Percentiles rank a stretch among this genome's conserved stretches.
phyloP scores from a whole-genome alignment of 2,329 filamentous ascomycete genomes.

The Penicillium sp. region DNA sequence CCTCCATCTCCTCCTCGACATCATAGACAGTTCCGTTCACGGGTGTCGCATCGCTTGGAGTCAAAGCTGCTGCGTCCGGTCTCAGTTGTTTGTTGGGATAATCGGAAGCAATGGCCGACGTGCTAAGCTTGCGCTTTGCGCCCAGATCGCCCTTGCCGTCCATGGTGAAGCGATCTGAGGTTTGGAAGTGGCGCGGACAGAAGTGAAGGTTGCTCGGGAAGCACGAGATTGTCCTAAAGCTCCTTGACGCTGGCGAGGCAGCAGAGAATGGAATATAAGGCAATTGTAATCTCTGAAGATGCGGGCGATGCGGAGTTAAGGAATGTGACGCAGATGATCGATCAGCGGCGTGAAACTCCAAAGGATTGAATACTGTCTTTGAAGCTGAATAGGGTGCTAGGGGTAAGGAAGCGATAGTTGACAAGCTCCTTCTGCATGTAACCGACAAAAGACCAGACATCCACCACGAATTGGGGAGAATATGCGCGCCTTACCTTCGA shows the following conservation, averaged over 20 bases:
- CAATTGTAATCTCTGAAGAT: slow-evolving; percentile 1
- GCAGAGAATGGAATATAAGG: slow-evolving; percentile 3
- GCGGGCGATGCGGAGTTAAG: slow-evolving; percentile 11
- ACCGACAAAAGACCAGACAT: slow-evolving; percentile 35
- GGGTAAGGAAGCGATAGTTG: slow-evolving; percentile 16
- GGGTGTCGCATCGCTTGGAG: slow-evolving; percentile 41
- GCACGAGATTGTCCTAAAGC: slow-evolving; percentile 14
- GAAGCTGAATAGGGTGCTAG: background rate
- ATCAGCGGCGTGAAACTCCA: slow-evolving; percentile 2
- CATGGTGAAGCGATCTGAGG: slow-evolving; percentile 36
- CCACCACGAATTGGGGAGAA: slow-evolving; percentile 21
- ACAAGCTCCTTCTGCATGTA: slow-evolving; percentile 31
- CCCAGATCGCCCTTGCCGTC: slow-evolving; percentile 49
- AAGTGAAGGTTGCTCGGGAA: slow-evolving; percentile 7
- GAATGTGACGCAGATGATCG: slow-evolving; percentile 14
- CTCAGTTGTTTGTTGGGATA: slow-evolving; percentile 56
- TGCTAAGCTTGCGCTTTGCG: slow-evolving; percentile 55
- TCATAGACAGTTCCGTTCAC: slow-evolving; percentile 45
- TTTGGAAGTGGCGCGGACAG: slow-evolving; percentile 6
- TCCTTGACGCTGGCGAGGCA: slow-evolving; percentile 13
- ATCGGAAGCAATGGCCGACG: slow-evolving; percentile 48
- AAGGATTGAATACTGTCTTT: slow-evolving; percentile 2
- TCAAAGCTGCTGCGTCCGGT: slow-evolving; percentile 43
- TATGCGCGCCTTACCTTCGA: slow-evolving; percentile 6
- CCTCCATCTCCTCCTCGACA: slow-evolving; percentile 47